phyloP scores from a whole-genome alignment of 352 stramenopile genomes.

The Phytophthora melonis region DNA sequence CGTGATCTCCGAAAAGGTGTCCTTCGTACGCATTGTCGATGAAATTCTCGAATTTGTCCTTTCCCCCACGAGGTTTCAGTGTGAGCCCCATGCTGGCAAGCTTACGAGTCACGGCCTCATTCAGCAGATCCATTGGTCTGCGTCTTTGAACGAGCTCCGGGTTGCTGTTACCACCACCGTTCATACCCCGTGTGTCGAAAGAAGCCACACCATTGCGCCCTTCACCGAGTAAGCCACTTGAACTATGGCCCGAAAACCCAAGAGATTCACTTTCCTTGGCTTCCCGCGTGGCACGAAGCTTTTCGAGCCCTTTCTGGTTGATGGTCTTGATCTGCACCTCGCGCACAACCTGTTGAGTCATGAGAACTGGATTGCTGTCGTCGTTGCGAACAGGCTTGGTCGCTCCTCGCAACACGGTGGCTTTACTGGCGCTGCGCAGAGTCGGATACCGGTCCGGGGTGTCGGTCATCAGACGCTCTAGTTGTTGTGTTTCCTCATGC shows the following conservation, averaged over 20 bases:
- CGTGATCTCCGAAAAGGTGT: constrained; percentile 45
- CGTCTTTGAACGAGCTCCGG: constrained; percentile 66
- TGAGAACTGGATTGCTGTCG: constrained; percentile 54
- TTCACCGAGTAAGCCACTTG: constrained; percentile 30
- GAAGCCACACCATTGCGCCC: constrained; percentile 34
- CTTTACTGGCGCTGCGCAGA: constrained; percentile 68
- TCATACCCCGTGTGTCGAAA: constrained; percentile 43
- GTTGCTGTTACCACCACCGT: constrained; percentile 25
- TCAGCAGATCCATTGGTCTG: constrained; percentile 70
- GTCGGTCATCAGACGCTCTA: constrained; percentile 74
- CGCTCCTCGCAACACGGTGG: constrained; percentile 64
- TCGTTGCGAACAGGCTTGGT: constrained; percentile 81
- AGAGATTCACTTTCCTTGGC: constrained; percentile 62
- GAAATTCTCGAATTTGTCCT: constrained; percentile 80
- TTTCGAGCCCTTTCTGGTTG: constrained; percentile 86
- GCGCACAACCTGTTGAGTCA: constrained; percentile 84
- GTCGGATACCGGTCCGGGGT: constrained; percentile 70
- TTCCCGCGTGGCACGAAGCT: constrained; percentile 80
- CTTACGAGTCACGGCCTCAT: constrained; percentile 52
- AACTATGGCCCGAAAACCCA: constrained; percentile 22
- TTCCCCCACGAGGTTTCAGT: constrained; percentile 52
- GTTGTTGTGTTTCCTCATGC: constrained; percentile 84
- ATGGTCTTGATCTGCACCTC: constrained; percentile 93
- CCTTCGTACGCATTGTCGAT: constrained; percentile 59
- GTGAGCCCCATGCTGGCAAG: constrained; percentile 40